Evolutionary conservation across 805 yeast species (phyloP).

Genomic region (Schwanniomyces polymorphus): DNA sequence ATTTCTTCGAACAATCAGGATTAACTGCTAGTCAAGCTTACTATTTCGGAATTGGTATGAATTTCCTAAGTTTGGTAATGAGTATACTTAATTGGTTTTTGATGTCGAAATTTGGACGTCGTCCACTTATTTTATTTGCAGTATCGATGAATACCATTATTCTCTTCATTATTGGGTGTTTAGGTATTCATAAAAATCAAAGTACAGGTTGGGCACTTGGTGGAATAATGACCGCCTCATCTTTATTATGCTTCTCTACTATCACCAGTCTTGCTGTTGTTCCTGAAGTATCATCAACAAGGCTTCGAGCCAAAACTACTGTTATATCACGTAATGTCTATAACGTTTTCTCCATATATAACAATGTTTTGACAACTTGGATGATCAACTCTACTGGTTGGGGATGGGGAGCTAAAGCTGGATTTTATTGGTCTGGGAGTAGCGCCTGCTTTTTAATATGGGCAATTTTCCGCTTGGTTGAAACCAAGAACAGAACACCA

Average conservation of each 20-base stretch:
- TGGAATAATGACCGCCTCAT: conserved; percentile 19
- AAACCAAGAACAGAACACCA: conserved; percentile 39
- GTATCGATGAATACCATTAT: conserved; percentile 27
- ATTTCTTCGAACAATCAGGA: conserved; percentile 38
- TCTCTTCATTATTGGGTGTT: conserved; percentile 44
- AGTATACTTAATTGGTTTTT: conserved; percentile 29
- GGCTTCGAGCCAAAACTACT: conserved; percentile 40
- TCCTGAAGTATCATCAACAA: conserved; percentile 42
- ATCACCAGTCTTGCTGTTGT: conserved; percentile 34
- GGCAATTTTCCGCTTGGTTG: conserved; percentile 29
- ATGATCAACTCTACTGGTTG: conserved; percentile 28
- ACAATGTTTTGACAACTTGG: conserved; percentile 40
- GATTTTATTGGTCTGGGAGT: conserved; percentile 28
- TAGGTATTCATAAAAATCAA: conserved; percentile 16
- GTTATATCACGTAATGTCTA: conserved; percentile 31
- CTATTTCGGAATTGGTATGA: conserved; percentile 30
- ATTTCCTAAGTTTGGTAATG: conserved; percentile 26
- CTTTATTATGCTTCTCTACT: conserved; percentile 25
- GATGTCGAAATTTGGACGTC: conserved; percentile 37
- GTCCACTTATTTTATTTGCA: conserved; percentile 37
- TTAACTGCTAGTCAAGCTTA: conserved; percentile 27
- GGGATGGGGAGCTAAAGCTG: conserved; percentile 50
- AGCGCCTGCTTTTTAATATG: conserved; percentile 15
- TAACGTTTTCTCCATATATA: conserved; percentile 28
- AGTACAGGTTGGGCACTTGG: conserved; percentile 23